Percentiles rank a stretch among this genome's conserved stretches.
These are phyloP conservation scores for Magnaporthiopsis rhizophila DNA, from an alignment of 2,329 filamentous ascomycete genomes.

Conservation along the genomic window DNA sequence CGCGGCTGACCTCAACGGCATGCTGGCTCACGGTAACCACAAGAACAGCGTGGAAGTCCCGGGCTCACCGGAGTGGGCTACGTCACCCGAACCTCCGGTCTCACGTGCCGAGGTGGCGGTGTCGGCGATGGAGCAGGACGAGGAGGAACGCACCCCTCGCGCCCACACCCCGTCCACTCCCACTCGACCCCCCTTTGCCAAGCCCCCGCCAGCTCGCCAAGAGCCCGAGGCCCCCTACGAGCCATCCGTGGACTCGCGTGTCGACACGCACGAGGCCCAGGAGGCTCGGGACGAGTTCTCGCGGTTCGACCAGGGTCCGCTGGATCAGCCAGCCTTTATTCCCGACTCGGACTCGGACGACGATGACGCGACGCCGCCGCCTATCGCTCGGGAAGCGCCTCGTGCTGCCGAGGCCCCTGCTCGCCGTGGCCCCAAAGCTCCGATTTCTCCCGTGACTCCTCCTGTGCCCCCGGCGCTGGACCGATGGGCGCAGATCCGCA, in stretches of 20 bases:
- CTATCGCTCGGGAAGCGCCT: conserved; percentile 37
- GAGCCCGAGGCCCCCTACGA: conserved; percentile 31
- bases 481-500: conserved; percentile 92
- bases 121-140: conserved; percentile 17
- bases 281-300: conserved; percentile 55
- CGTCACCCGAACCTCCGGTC: conserved; percentile 15
- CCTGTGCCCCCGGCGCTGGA: conserved; percentile 48
- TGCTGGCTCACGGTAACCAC: conserved; percentile 28
- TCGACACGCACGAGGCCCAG: conserved; percentile 49
- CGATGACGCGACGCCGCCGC: conserved; percentile 41
- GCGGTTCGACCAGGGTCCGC: conserved; percentile 80
- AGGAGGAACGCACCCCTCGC: conserved; percentile 13
- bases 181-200: conserved; percentile 15
- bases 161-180: conserved; percentile 12
- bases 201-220: conserved; percentile 6
- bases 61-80: conserved; percentile 8
- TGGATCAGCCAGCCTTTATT: conserved; percentile 81
- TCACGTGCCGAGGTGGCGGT: conserved; percentile 16
- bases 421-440: conserved; percentile 4
- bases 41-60: neutral
- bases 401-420: conserved; percentile 18
- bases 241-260: conserved; percentile 43
- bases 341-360: conserved; percentile 42
- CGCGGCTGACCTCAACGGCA: conserved; percentile 40
- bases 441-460: conserved; percentile 17